Evolutionary conservation across 1,284 basidiomycete genomes (phyloP), one percentile per base, ranked within the genome.

Genomic region (Moesziomyces parantarcticus): DNA sequence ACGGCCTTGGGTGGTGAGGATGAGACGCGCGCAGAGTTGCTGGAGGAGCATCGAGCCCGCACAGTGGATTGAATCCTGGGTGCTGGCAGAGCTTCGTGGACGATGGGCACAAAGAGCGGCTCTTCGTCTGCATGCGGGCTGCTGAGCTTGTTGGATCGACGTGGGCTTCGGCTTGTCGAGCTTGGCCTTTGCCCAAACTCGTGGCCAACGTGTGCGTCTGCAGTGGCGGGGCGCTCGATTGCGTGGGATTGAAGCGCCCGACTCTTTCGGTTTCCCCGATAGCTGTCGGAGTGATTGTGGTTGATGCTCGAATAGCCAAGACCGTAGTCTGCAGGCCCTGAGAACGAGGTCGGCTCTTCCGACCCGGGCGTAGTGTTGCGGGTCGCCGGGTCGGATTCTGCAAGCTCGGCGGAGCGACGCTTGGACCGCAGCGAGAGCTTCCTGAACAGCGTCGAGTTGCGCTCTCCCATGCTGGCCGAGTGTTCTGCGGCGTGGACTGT

Each of bases 251-350:
- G 14, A 3, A 40, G 23, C 6, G 41, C 25, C 20, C 20, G 44
- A 50, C 59, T 63, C 13, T 40, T 47, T 29, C 56, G 60, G 41
- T 57, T 70, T 29, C 39, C 53, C 9, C 29, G 42, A 26, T 51
- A 63, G 16, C 10, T 53, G 4, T 51, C 20, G 22, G 60, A 56
- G 42, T 40, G 50, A 22, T 49, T 50, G 25, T 75, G 54, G 34
- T 71, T 60, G 56, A 72, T 67, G 54, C 64, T 72, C 21, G 69
- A 72, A 21, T 71, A 71, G 49, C 68, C 68, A 20, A 62, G 63
- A 4, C 67, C 67, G 25, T 57, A 70, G 36, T 65, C 61, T 22
- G 45, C 43, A 18, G 47, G 50, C 22, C 61, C 53, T 10, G 53
- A 58, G 26, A 58, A 52, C 11, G 67, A 54, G 11, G 61, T 58